Base-by-base conservation (phyloP, 1,284 basidiomycete species). In the Sporisorium sorghi region DNA sequence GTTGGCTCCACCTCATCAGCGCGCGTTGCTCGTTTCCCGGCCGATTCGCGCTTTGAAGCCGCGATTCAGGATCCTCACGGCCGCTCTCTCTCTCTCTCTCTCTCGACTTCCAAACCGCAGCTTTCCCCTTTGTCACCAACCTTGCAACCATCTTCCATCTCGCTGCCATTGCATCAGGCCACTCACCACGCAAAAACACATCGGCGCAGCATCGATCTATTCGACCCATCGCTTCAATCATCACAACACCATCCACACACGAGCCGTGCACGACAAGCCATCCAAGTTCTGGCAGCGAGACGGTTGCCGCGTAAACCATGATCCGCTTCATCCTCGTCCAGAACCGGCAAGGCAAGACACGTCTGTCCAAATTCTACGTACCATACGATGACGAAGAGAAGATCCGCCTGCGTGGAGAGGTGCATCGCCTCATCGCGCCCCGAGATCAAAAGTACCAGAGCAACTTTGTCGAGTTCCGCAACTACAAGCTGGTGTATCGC, bases 391-490 rank as follows among this genome's bases (percentile, higher is more conserved):
- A 85, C 39, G 82, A 85, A 9, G 85, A 86, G 48, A 82, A 96
- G 93, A 91, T 95, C 60, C 89, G 93, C 58, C 87, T 98, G 59
- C 89, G 94, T 39, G 95, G 94, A 23, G 96, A 99, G 85, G 95
- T 99, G 1, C 96, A 98, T 84, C 88, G 96, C 43, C 86, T 98
- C 68, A 92, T 99, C 19, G 96, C 96, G 0, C 94, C 95, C n/a
- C 87, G 96, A 72, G 96, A 99, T 85, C 95, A 97, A 87, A 97
- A 97, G 86, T 96, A 97, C 77, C 97, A 99, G 85, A 96, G 93
- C 62, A 99, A 99, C 86, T 99, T 99, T 84, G 95, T 98, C 52
- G 96, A 99, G 75, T 80, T 67, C 33, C 69, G 70, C 2, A 77
- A 75, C 58, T 60, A 80, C 71, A 83, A 82, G 58, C 63, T 83